phyloP scores from a whole-genome alignment of 306 rosid species.

The Aeschynomene evenia region DNA sequence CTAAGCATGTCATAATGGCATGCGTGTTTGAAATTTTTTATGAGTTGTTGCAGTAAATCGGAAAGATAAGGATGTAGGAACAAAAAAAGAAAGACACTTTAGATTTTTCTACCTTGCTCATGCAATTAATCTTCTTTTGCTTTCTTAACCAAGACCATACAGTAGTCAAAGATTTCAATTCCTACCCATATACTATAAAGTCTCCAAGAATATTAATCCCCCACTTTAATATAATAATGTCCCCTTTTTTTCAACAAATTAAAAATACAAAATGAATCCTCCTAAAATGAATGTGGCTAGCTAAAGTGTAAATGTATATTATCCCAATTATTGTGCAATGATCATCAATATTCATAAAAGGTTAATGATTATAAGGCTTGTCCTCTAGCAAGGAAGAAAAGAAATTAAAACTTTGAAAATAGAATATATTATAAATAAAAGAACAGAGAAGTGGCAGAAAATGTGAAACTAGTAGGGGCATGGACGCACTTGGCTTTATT shows the following conservation, averaged over 20 bases:
- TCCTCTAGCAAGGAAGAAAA: conserved; percentile 23
- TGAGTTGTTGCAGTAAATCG: conserved; percentile 20
- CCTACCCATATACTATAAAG: not conserved
- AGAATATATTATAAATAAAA: not conserved
- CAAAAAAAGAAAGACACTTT: conserved; percentile 7
- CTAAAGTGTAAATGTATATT: not conserved
- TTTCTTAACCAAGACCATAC: conserved; percentile 12
- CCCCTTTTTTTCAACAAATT: not conserved
- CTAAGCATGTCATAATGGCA: conserved; percentile 18
- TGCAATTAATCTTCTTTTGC: conserved; percentile 7
- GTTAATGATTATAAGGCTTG: conserved; percentile 35
- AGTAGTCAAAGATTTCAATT: conserved; percentile 22
- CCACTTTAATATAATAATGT: not conserved
- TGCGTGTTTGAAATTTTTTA: conserved; percentile 32
- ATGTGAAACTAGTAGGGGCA: conserved; percentile 37
- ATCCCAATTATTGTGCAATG: conserved; percentile 48
- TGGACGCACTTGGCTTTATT: no score
- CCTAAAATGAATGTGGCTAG: conserved; percentile 2
- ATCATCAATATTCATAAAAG: conserved; percentile 38
- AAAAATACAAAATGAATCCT: not conserved
- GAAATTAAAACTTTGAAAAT: not conserved
- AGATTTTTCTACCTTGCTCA: conserved; percentile 24
- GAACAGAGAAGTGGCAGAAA: not conserved
- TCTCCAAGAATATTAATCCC: not conserved
- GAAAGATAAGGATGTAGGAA: conserved; percentile 15